Percentiles rank a stretch among this genome's conserved stretches.
Evolutionary conservation across 176 grass and related monocot genomes (phyloP).

Genomic region (Aegilops bicornis): DNA sequence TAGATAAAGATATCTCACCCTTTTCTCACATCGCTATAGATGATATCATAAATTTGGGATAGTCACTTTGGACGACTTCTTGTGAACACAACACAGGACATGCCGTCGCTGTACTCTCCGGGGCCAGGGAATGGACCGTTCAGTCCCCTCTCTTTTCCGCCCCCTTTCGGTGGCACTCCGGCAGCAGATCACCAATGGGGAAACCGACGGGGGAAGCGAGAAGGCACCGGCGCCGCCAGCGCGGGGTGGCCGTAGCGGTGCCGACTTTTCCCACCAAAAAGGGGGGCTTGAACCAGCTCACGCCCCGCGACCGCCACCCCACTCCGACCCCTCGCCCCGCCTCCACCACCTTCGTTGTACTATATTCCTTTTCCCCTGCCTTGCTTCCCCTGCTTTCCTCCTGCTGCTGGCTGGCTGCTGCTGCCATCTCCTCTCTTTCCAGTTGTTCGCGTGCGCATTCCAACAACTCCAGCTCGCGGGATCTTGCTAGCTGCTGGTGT

Average conservation of each 20-base stretch:
- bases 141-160: neutral
- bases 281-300: constrained; percentile 34
- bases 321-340: constrained; percentile 19
- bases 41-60: no score
- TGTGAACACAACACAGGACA: no score
- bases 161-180: neutral
- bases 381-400: neutral
- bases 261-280: constrained; percentile 27
- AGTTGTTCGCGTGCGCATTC: constrained; percentile 22
- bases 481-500: neutral
- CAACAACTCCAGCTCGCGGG: neutral
- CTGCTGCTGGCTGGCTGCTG: neutral
- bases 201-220: neutral
- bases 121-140: neutral
- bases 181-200: neutral
- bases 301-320: constrained; percentile 40
- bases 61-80: no score
- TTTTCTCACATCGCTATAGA: no score
- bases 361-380: constrained; percentile 49
- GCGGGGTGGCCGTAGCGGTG: constrained; percentile 8
- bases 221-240: neutral
- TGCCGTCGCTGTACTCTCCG: no score
- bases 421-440: constrained; percentile 18
- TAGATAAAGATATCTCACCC: no score
- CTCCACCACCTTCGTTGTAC: constrained; percentile 27